These are phyloP conservation scores for Hymenoscyphus fructigenus DNA, from an alignment of 2,329 filamentous ascomycete genomes.

Conservation along the genomic window DNA sequence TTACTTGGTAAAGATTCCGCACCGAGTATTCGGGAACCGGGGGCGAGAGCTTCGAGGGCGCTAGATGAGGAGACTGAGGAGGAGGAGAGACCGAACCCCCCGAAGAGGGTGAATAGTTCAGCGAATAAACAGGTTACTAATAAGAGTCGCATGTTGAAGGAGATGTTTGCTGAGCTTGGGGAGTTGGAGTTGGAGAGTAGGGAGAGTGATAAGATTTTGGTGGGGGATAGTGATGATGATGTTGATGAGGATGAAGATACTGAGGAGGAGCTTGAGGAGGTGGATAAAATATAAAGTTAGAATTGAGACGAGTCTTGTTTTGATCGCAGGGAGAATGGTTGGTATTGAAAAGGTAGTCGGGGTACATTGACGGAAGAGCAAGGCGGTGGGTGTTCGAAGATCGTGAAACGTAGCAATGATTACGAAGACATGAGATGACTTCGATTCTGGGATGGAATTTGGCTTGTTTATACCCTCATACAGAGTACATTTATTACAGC, in stretches of 20 bases:
- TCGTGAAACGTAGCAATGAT: neutral
- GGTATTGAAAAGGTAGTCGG: neutral
- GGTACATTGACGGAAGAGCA: neutral
- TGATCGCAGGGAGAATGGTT: neutral
- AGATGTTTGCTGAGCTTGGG: conserved; percentile 14
- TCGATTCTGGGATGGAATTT: neutral
- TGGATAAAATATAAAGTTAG: neutral
- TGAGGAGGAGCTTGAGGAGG: neutral
- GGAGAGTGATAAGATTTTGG: conserved; percentile 12
- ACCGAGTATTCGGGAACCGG: conserved; percentile 3
- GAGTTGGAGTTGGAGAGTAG: conserved; percentile 1
- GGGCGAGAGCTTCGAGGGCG: neutral
- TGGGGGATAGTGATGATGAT: conserved; percentile 5
- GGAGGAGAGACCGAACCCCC: neutral
- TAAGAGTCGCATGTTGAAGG: conserved; percentile 13
- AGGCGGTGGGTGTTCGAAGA: neutral
- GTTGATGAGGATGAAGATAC: neutral
- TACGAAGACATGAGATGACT: neutral
- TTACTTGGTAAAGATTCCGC: conserved; percentile 7
- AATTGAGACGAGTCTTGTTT: neutral
- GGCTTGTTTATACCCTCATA: conserved; percentile 2
- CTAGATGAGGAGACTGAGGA: neutral
- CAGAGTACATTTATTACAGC: neutral
- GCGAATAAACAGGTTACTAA: conserved; percentile 14
- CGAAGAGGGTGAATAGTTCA: neutral